Base-by-base conservation (phyloP, 2,329 filamentous ascomycete species). In the Diaporthe citrichinensis region DNA sequence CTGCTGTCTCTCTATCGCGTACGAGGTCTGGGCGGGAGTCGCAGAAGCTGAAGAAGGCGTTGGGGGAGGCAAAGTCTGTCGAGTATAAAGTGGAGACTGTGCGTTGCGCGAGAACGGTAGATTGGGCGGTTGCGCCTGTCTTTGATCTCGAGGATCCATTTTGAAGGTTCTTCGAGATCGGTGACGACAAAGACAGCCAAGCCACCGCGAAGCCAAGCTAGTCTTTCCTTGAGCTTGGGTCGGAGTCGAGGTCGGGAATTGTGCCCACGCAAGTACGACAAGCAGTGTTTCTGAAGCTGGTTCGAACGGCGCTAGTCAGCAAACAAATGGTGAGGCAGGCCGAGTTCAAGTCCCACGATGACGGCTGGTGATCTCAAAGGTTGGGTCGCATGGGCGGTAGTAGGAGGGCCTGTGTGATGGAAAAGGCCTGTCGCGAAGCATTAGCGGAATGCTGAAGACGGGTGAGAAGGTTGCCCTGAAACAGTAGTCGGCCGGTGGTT, bases 51-150 rank as follows among this genome's bases (percentile, higher is more conserved):
- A 73, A 4, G 75, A 76, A n/a, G 75, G 75, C 9, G 73, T 78
- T 31, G 76, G 76, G 28, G 78, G 76, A 23, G 81, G 79, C 44
- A 82, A 83, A 15, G 80, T 78, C 59, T 79, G 79, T 41, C 81
- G 81, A 71, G 79, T 78, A 77, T 81, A 84, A n/a, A 78, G 78
- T 46, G 81, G 81, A 62, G 81, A 83, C 62, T 81, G 79, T 59
- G 79, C 80, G 77, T 81, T 84, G 76, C 82, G 81, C 67, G 82
- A 79, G 58, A 81, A 84, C 23, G 83, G 81, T 55, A 80, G 81
- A 31, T 82, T 81, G 67, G 80, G 79, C 69, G 81, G 80, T 73
- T 81, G 80, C 71, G 81, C 78, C 59, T 82, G 83, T 80, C 83
- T 79, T 78, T 82, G 78, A 78, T 84, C 83, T 75, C 75, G 75